Evolutionary conservation across 2,329 filamentous ascomycete genomes (phyloP).

Genomic region (Metarhizium guizhouense): DNA sequence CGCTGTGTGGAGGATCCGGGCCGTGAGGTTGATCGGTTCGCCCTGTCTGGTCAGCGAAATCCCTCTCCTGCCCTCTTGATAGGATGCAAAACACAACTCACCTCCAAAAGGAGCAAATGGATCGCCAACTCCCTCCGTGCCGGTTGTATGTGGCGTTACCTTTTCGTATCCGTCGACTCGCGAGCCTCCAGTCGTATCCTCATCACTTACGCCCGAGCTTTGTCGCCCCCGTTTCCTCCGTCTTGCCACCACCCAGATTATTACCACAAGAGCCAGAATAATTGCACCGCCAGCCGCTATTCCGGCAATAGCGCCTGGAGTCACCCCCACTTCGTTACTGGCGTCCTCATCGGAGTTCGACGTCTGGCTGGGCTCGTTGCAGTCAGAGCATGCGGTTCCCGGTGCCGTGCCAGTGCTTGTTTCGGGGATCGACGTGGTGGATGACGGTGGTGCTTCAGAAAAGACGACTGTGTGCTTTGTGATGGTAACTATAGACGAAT

Average conservation of each 20-base stretch:
- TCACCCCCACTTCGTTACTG: conserved; percentile 6
- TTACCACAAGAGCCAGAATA: conserved; percentile 16
- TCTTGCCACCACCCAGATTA: conserved; percentile 14
- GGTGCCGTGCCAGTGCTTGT: background rate
- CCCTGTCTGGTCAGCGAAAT: conserved; percentile 14
- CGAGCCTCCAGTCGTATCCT: conserved; percentile 2
- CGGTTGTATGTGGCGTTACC: conserved; percentile 17
- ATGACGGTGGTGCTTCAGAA: conserved; percentile 15
- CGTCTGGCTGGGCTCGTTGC: background rate
- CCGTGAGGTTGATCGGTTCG: conserved; percentile 22
- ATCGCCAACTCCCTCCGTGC: conserved; percentile 15
- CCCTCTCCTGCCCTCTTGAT: background rate
- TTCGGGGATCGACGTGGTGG: background rate
- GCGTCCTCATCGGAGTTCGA: background rate
- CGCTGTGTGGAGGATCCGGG: conserved; percentile 16
- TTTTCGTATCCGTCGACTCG: conserved; percentile 2
- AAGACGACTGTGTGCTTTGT: conserved; percentile 25
- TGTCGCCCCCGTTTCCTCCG: conserved; percentile 7
- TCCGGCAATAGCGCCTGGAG: conserved; percentile 24
- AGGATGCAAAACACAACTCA: conserved; percentile 14
- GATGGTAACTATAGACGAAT: conserved; percentile 23
- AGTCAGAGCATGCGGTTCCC: background rate
- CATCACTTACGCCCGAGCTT: conserved; percentile 4
- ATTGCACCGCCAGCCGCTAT: conserved; percentile 20
- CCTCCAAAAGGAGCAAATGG: conserved; percentile 38